Evolutionary conservation across 2,329 filamentous ascomycete species (phyloP), one percentile per base, ranked within the genome.

Genomic region (Alternaria brassicae): DNA sequence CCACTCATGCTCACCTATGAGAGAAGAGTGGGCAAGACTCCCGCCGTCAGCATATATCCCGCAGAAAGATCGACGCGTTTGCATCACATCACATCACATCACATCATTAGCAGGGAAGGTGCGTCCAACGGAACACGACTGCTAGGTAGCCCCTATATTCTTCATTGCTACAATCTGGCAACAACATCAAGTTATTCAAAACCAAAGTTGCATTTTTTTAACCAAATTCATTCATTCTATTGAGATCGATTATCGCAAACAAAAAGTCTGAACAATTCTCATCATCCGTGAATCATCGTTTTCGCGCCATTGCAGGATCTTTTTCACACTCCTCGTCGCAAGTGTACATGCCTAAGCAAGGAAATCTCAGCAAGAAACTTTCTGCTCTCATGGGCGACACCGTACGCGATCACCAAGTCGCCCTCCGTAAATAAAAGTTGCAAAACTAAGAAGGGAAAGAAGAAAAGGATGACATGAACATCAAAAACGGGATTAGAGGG

Each of bases 241-340:
- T 67, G 68, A 68, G 66, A 70, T 67, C 64, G 66, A 72, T 72
- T 72, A 72, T 54, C 72, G 66, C 71, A 74, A 66, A 72, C 61
- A 70, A 67, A 63, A 53, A 56, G 50, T 53, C 36, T n/a, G 36
- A 39, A 39, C 21, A 6, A 36, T 9, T 8, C 8, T 51, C 59
- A 60, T 58, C 58, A 60, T 56, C 55, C 56, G 61, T 72, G 65
- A 65, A 67, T 66, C 58, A 58, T 61, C 61, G 49, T 64, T 67
- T 60, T 54, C 63, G 56, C 60, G 28, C 19, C 4, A 21, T 51
- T 34, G 54, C 58, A 56, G 42, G 39, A 59, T 53, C 34, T 40
- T 28, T 37, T 37, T 37, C 6, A 37, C 34, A 9, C 34, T 37
- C 6, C 15, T 13, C 32, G n/a, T n/a, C 32, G 15, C 6, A n/a